phyloP scores from a whole-genome alignment of 768 basidiomycete species.

The Mycena indigotica region DNA sequence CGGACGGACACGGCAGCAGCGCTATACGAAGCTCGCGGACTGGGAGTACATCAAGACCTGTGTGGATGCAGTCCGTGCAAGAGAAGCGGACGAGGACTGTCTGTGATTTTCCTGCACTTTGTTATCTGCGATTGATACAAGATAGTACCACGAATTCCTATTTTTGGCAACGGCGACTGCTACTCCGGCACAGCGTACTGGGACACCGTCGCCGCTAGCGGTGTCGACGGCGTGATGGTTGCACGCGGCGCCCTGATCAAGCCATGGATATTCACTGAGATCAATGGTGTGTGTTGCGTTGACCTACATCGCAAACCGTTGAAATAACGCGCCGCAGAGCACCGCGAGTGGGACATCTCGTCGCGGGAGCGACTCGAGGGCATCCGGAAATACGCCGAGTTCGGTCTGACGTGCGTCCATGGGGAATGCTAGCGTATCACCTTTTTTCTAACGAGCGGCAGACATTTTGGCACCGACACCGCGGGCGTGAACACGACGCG shows the following conservation, averaged over 20 bases:
- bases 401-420: slow-evolving; percentile 69
- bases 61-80: slow-evolving; percentile 73
- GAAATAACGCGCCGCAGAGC: too few species aligned
- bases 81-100: slow-evolving; percentile 74
- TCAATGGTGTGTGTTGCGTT: slow-evolving; percentile 52
- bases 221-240: slow-evolving; percentile 95
- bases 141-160: slow-evolving; percentile 81
- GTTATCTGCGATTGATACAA: not conserved
- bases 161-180: slow-evolving; percentile 95
- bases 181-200: slow-evolving; percentile 88
- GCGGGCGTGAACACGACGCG: slow-evolving; percentile 89
- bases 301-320: too few species aligned
- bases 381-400: slow-evolving; percentile 84
- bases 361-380: slow-evolving; percentile 80
- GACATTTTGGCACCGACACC: slow-evolving; percentile 86
- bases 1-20: slow-evolving; percentile 91
- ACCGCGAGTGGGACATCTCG: slow-evolving; percentile 91
- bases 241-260: slow-evolving; percentile 95
- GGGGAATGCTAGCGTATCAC: too few species aligned
- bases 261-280: slow-evolving; percentile 94
- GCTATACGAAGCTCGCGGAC: slow-evolving; percentile 90
- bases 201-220: slow-evolving; percentile 70
- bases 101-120: slow-evolving; percentile 31
- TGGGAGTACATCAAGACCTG: slow-evolving; percentile 94
- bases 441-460: slow-evolving; percentile 25